phyloP scores from a whole-genome alignment of 768 basidiomycete species.

The Boletus barrowsii region DNA sequence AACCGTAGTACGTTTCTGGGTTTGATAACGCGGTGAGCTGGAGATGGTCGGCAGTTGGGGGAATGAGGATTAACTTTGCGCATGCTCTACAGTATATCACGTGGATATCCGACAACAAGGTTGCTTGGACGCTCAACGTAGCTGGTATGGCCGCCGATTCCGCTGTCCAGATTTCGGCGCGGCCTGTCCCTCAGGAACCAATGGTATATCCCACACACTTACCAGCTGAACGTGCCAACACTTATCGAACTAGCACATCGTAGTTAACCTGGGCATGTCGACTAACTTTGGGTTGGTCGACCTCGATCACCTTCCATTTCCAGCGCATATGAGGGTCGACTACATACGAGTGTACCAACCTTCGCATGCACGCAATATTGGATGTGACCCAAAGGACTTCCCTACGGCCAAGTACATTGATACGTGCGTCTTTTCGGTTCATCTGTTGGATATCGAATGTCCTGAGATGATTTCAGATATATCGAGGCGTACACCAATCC shows the following conservation, averaged over 20 bases:
- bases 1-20: conserved; percentile 41
- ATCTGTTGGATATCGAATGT: background rate
- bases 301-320: conserved; percentile 49
- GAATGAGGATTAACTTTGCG: background rate
- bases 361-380: conserved; percentile 57
- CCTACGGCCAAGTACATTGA: conserved; percentile 76
- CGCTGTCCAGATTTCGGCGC: conserved; percentile 53
- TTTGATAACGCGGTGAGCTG: conserved; percentile 59
- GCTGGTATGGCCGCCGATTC: conserved; percentile 65
- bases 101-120: conserved; percentile 70
- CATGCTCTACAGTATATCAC: conserved; percentile 62
- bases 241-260: conserved; percentile 41
- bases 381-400: conserved; percentile 63
- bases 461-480: conserved; percentile 39
- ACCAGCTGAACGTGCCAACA: background rate
- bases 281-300: conserved; percentile 59
- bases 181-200: conserved; percentile 79
- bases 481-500: conserved; percentile 70
- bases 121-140: conserved; percentile 73
- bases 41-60: background rate
- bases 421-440: conserved; percentile 35
- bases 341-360: conserved; percentile 75
- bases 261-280: conserved; percentile 59
- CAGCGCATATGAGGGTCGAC: conserved; percentile 47
- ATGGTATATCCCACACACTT: conserved; percentile 52